Base-by-base conservation (phyloP, 768 basidiomycete species). In the Russula griseocarnosa region DNA sequence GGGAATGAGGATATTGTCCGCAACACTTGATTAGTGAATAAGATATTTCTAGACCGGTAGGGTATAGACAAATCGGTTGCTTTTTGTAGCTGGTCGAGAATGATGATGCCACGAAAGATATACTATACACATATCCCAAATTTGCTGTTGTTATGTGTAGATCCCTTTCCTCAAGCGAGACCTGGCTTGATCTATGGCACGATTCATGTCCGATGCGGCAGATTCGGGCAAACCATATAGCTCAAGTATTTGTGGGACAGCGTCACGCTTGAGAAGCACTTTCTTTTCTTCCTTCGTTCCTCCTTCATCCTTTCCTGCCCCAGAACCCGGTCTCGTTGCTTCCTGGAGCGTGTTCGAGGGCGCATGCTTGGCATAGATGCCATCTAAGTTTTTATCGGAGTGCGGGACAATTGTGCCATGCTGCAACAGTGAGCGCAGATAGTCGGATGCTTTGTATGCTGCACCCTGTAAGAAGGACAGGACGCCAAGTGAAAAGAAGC, bases 401-500 rank as follows among this genome's bases (percentile, higher is more conserved):
- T 83, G 72, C 3, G 88, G 85, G 13, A 82, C 76, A 53, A 92
- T 82, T 36, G 79, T 73, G 3, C 80, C 82, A 38, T 76, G 75
- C 52, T 83, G 77, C 49, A 91, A 71, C 54, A 92, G 81, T 30
- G 76, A 77, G 67, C 84, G 76, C 1, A 92, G 76, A 75, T 90
- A 86, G 70, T 83, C 77, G 10, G 90, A 86, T 36, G 87, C 80
- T 76, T 81, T 86, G 74, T 83, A 88, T 32, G 87, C 88, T 89
- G 24, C 5, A 28, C n/a, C 46, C 1, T 22, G 49, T 20, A 55
- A 52, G 60, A 49, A 57, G 65, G 52, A 42, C 49, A 14, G 26
- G 20, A 47, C 52, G 26, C 38, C 47, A 32, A 32, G 28, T 16
- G n/a, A 49, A 50, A 50, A 16, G 38, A 32, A 2, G 1, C 20